Base-by-base conservation (phyloP, 2,329 filamentous ascomycete species). In the Colletotrichum lentis region DNA sequence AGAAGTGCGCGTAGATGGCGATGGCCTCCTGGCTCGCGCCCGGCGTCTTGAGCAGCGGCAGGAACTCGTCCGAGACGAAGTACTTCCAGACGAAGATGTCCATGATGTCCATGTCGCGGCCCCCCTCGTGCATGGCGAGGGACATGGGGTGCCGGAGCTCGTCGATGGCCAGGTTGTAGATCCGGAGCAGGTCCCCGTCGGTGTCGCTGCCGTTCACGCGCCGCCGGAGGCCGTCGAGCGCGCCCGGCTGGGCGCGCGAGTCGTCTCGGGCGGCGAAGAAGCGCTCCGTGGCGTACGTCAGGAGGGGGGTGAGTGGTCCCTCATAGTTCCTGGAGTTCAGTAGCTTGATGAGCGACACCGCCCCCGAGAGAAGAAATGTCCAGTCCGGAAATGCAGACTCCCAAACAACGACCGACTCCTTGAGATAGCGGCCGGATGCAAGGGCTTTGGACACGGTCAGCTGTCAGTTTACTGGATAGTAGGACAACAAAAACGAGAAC, bases 61-160 rank as follows among this genome's bases (percentile, higher is more conserved):
- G 64, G 35, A 80, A 78, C 5, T 77, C 76, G 46, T 79, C 74
- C 1, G 76, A 72, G 1, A 79, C 73, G 16, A 70, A 62, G 70
- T 78, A 81, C 49, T 80, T 73, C 80, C 80, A 82, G 5, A 79
- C 73, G 68, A 81, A 81, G 2, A 79, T 72, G 62, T 82, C 80
- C 2, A 76, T 72, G 7, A 77, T 72, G 50, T 82, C 80, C 57
- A 73, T 71, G 14, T 47, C 55, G 39, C 37, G 43, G 5, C 55
- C 65, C 1, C 50, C 65, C 3, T 39, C 43, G 3, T 61, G 20
- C 27, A 65, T 6, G 16, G 63, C 54, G 14, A 72, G 60, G 11
- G 58, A 57, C 11, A 72, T 63, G 10, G 69, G 56, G 7, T 60
- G 58, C 5, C 69, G 53, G 37, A 73, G 59, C 16, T 72, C 66